Base-by-base conservation (phyloP, 169 alveolate species). In the Cryptosporidium ryanae region DNA sequence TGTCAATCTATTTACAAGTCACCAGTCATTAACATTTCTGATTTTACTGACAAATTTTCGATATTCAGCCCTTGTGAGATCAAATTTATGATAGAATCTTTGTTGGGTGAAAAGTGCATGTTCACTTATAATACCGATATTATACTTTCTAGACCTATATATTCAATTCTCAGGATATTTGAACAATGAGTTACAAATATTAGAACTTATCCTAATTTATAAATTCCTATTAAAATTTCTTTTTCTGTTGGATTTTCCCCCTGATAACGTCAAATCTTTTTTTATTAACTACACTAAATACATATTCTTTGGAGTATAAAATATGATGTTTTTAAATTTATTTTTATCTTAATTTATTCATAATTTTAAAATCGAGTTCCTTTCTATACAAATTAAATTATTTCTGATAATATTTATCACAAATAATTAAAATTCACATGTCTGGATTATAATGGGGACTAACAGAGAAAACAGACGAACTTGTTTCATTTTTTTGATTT, bases 401-500 rank as follows among this genome's bases (percentile, higher is more conserved):
- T 10, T 38, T 38, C 46, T 38, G 8, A 38, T 38, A 38, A 4
- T 38, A 38, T 38, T 38, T 38, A 38, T 38, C 8, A 38, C 8
- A 38, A 38, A 38, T 6, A 38, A 38, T 38, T 38, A 38, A 10
- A 4, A 38, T 38, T 38, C 46, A 38, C 27, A 68, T 52, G 49
- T 68, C 83, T 4, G 65, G 55, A 31, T 23, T 17, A 49, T 49
- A 29, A 32, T 68, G 65, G 38, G 83, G 52, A 27, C 18, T 52
- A n/a, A 68, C 2, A 2, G 83, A 25, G 38, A 23, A 52, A 52
- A 68, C 13, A 18, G 67, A 7, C 12, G 55, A 50, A 15, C 52
- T 68, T 68, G 83, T 50, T n/a, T 68, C 83, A 18, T 68, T 68
- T 6, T 66, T 66, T 50, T 68, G 83, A 52, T 68, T 68, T 3